These are phyloP conservation scores for Saccharomycopsis fibuligera DNA, from an alignment of 805 yeast species.

Conservation along the genomic window DNA sequence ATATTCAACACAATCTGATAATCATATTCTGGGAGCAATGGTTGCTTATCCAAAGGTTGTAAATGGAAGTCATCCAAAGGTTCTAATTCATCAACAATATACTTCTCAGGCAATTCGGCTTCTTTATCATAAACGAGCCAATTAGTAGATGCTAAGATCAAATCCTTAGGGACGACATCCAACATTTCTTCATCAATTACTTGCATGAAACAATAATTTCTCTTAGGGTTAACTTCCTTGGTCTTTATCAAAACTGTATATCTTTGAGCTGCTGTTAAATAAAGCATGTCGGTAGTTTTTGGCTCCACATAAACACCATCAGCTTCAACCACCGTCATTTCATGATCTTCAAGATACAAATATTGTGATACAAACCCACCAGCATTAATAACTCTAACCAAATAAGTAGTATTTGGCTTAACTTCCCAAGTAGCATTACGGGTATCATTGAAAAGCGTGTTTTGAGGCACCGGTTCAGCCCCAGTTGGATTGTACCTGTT, in stretches of 20 bases:
- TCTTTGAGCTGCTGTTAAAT: slow-evolving; percentile 77
- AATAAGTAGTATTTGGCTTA: slow-evolving; percentile 54
- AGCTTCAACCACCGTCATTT: slow-evolving; percentile 63
- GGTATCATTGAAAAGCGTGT: slow-evolving; percentile 58
- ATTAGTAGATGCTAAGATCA: slow-evolving; percentile 49
- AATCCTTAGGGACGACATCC: slow-evolving; percentile 57
- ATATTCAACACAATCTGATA: slow-evolving; percentile 51
- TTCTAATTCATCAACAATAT: slow-evolving; percentile 25
- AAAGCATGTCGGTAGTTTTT: slow-evolving; percentile 45
- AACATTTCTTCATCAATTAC: slow-evolving; percentile 60
- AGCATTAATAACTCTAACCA: slow-evolving; percentile 56
- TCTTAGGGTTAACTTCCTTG: slow-evolving; percentile 33
- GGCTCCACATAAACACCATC: slow-evolving; percentile 70
- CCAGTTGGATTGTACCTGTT: slow-evolving; percentile 75
- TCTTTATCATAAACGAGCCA: slow-evolving; percentile 44
- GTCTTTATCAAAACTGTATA: slow-evolving; percentile 62
- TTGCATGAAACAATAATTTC: slow-evolving; percentile 57
- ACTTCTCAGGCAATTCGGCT: slow-evolving; percentile 24
- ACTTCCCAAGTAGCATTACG: slow-evolving; percentile 50
- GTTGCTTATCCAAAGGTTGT: slow-evolving; percentile 33
- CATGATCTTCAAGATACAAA: slow-evolving; percentile 62
- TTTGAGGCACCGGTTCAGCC: slow-evolving; percentile 75
- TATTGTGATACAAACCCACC: slow-evolving; percentile 75
- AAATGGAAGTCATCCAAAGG: slow-evolving; percentile 44
- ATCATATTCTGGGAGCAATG: slow-evolving; percentile 54